Evolutionary conservation across 495 filamentous ascomycete species (phyloP).

Genomic region (Glonium stellatum): DNA sequence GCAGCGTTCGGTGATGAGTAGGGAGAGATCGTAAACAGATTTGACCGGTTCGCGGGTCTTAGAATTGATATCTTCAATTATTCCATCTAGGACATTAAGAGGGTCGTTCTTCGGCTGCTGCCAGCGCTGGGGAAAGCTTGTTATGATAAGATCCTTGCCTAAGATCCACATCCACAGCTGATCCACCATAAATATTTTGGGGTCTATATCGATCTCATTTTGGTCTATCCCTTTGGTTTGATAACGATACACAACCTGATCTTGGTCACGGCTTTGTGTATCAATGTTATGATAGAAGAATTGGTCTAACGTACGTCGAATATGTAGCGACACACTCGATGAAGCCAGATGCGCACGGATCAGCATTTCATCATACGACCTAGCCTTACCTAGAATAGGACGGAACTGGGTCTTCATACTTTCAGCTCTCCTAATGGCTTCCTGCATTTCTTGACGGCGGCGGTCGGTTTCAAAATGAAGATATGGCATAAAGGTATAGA

Average conservation of each 20-base stretch:
- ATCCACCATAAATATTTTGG: slow-evolving; percentile 70
- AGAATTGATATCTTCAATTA: slow-evolving; percentile 63
- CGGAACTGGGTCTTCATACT: slow-evolving; percentile 25
- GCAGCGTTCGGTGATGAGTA: slow-evolving; percentile 59
- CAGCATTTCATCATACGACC: slow-evolving; percentile 55
- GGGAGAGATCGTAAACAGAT: slow-evolving; percentile 58
- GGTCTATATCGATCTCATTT: slow-evolving; percentile 36
- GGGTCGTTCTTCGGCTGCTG: slow-evolving; percentile 62
- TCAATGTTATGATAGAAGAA: slow-evolving; percentile 68
- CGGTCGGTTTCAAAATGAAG: slow-evolving; percentile 59
- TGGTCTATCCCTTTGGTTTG: slow-evolving; percentile 38
- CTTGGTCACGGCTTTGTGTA: slow-evolving; percentile 56
- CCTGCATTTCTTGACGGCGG: slow-evolving; percentile 52
- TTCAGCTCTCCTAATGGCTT: slow-evolving; percentile 48
- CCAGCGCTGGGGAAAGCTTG: slow-evolving; percentile 63
- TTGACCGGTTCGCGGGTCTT: slow-evolving; percentile 58
- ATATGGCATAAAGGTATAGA: slow-evolving; percentile 63
- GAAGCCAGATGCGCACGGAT: slow-evolving; percentile 53
- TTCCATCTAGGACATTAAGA: slow-evolving; percentile 56
- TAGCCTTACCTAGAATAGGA: slow-evolving; percentile 28
- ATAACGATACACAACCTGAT: slow-evolving; percentile 67
- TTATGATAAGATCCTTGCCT: slow-evolving; percentile 58
- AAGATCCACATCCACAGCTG: slow-evolving; percentile 68
- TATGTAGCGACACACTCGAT: slow-evolving; percentile 53
- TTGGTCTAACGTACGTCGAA: slow-evolving; percentile 63